Percentiles rank a stretch among this genome's conserved stretches.
Conservation (phyloP, 176 grass and related monocot species). For the Triticum dicoccoides region DNA sequence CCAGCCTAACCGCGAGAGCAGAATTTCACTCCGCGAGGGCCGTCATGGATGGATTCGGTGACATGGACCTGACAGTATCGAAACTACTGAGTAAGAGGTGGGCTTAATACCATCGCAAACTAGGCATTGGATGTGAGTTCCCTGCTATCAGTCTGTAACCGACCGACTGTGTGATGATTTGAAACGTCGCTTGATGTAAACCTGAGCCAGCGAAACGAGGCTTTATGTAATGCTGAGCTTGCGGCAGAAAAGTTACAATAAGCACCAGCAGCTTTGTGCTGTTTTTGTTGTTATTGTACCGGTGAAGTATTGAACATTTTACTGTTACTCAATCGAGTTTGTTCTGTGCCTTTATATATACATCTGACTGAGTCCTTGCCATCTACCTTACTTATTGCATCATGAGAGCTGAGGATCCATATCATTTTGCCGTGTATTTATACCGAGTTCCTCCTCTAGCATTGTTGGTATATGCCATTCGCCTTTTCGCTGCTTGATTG, state of each 20-base stretch:
- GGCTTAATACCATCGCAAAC: slow-evolving; percentile 8
- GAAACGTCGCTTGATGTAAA: not conserved
- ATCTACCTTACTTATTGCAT: not conserved
- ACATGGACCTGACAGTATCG: slow-evolving; percentile 64
- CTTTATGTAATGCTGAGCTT: not conserved
- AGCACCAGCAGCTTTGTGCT: not conserved
- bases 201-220: not conserved
- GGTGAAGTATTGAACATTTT: not conserved
- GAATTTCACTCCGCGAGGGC: slow-evolving; percentile 78
- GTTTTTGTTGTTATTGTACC: not conserved
- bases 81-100: slow-evolving; percentile 66
- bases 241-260: not conserved
- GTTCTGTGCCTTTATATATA: not conserved
- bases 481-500: too few species aligned
- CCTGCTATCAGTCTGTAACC: not conserved
- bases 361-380: not conserved
- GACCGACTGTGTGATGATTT: not conserved
- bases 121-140: not conserved
- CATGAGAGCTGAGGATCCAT: not conserved
- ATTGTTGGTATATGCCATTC: too few species aligned
- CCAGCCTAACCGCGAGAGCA: slow-evolving; percentile 65
- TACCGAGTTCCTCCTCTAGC: not conserved
- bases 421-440: not conserved
- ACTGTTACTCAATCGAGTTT: not conserved
- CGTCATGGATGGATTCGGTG: slow-evolving; percentile 77